These are phyloP conservation scores for Phyllachora maydis DNA, from an alignment of 2,329 filamentous ascomycete species.

Conservation along the genomic window DNA sequence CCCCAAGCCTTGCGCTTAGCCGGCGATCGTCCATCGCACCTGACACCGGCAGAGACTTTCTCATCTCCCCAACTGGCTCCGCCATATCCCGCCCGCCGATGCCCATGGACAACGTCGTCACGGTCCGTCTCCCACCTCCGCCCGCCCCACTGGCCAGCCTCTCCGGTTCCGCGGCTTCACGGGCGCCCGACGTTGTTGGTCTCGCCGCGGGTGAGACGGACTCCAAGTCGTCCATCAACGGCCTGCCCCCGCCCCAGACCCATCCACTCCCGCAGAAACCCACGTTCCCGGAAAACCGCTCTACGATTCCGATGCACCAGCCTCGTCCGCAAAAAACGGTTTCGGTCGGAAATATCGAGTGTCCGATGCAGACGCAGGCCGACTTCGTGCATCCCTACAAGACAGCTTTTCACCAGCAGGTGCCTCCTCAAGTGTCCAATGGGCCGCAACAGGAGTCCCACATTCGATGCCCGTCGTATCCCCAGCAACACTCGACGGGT, in stretches of 20 bases:
- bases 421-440: conserved; percentile 53
- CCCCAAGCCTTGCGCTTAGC: conserved; percentile 73
- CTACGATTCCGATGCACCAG: conserved; percentile 62
- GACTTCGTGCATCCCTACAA: conserved; percentile 34
- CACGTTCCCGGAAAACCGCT: conserved; percentile 32
- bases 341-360: conserved; percentile 82
- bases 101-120: conserved; percentile 39
- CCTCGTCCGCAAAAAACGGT: conserved; percentile 88
- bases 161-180: conserved; percentile 7
- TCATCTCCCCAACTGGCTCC: conserved; percentile 66
- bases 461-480: conserved; percentile 45
- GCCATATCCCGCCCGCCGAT: conserved; percentile 48
- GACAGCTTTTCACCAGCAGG: conserved; percentile 84
- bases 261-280: conserved; percentile 38
- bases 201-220: conserved; percentile 3
- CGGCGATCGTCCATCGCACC: conserved; percentile 62
- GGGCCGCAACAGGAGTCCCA: conserved; percentile 38
- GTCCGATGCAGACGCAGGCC: conserved; percentile 34
- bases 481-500: conserved; percentile 48
- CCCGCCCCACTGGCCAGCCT: conserved; percentile 13
- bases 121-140: conserved; percentile 70
- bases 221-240: conserved; percentile 21
- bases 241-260: conserved; percentile 33
- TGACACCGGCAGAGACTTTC: conserved; percentile 46
- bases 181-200: conserved; percentile 5